These are phyloP conservation scores for Ceriops zippeliana DNA, from an alignment of 345 rosid species.

Conservation along the genomic window DNA sequence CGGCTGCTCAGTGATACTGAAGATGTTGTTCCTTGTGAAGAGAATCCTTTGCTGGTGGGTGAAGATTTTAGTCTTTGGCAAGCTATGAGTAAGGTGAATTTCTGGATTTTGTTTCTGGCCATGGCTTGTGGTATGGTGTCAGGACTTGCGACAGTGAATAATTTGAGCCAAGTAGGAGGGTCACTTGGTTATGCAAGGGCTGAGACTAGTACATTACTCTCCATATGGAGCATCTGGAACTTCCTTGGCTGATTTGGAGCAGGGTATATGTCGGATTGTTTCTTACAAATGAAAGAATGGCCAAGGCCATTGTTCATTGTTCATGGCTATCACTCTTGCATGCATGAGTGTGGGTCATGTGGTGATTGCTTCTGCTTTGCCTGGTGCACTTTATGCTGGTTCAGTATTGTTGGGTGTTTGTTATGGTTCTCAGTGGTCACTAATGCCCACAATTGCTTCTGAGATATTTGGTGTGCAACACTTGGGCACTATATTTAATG, in stretches of 20 bases:
- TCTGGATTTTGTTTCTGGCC: constrained; percentile 48
- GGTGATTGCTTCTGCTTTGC: constrained; percentile 47
- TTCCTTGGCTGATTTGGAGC: constrained; percentile 48
- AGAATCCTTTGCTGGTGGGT: not conserved
- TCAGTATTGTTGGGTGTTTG: constrained; percentile 46
- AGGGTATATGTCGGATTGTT: constrained; percentile 42
- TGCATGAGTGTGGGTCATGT: constrained; percentile 40
- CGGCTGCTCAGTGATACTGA: constrained; percentile 10
- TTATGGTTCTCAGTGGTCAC: constrained; percentile 57
- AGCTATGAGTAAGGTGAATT: constrained; percentile 34
- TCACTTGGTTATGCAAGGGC: constrained; percentile 42
- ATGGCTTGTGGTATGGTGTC: constrained; percentile 60
- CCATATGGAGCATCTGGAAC: constrained; percentile 53
- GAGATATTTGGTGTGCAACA: constrained; percentile 49
- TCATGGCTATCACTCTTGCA: constrained; percentile 48
- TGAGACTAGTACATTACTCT: constrained; percentile 36
- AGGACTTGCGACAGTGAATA: constrained; percentile 50
- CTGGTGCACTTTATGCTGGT: constrained; percentile 40
- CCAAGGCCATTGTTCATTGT: constrained; percentile 53
- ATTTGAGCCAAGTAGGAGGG: constrained; percentile 52
- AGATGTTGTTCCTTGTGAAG: not conserved
- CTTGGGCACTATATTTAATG: constrained; percentile 51
- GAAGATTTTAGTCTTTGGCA: constrained; percentile 33
- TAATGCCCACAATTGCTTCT: constrained; percentile 47
- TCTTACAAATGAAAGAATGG: constrained; percentile 36